A percentile compares a stretch with the other conserved stretches of the same genome.
Evolutionary conservation across 1,139 yeast species (phyloP).

Genomic region (Blastobotrys buckinghamii): DNA sequence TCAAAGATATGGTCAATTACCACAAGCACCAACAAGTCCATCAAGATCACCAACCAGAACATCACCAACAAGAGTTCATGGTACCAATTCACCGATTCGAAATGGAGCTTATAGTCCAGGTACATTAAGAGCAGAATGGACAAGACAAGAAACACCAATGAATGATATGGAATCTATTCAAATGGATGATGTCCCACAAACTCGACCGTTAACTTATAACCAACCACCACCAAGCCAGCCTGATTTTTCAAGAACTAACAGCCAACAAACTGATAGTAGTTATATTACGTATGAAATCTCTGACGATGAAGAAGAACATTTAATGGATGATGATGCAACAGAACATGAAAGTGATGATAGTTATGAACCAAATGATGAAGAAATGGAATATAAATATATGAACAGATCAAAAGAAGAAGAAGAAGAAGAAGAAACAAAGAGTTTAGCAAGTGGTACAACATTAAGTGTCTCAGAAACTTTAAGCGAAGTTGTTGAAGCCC

Average conservation of each 20-base stretch:
- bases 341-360: constrained; percentile 11
- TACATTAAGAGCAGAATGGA: constrained; percentile 27
- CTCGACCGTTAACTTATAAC: not conserved
- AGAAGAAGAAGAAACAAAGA: constrained; percentile 25
- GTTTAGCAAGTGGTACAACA: constrained; percentile 18
- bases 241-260: constrained; percentile 12
- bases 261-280: not conserved
- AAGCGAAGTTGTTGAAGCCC: constrained; percentile 31
- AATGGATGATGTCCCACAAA: constrained; percentile 16
- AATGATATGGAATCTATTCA: constrained; percentile 25
- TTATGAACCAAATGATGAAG: constrained; percentile 28
- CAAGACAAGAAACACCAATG: constrained; percentile 28
- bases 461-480: constrained; percentile 18
- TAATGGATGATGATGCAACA: constrained; percentile 4
- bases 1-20: not conserved
- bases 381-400: constrained; percentile 25
- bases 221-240: constrained; percentile 21
- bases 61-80: constrained; percentile 18
- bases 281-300: not conserved
- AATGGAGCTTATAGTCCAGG: constrained; percentile 2
- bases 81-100: constrained; percentile 10
- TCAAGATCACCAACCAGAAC: constrained; percentile 9
- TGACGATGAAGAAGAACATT: not conserved
- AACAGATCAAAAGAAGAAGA: constrained; percentile 24
- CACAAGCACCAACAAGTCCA: constrained; percentile 3